Conservation (phyloP, 768 basidiomycete species). For the Chalciporus piperatus region DNA sequence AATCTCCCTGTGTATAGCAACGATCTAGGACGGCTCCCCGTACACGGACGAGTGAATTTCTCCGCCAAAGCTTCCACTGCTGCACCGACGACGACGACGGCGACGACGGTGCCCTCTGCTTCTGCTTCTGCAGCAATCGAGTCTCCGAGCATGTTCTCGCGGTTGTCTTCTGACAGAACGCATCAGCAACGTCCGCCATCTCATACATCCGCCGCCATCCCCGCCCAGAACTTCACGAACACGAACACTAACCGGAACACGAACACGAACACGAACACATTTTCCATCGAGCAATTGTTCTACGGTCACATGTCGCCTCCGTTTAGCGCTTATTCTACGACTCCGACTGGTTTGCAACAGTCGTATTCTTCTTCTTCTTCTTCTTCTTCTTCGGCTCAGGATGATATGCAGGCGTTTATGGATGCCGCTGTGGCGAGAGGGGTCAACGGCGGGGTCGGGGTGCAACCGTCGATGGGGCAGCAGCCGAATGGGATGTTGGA, state of each 20-base stretch:
- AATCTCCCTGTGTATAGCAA: conserved; percentile 54
- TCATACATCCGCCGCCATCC: not conserved
- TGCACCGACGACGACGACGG: not conserved
- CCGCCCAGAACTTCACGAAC: conserved; percentile 1
- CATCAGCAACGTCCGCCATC: not conserved
- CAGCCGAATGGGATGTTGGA: conserved; percentile 6
- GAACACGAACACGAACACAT: conserved; percentile 9
- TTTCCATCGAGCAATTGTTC: conserved; percentile 23
- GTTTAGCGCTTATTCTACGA: conserved; percentile 2
- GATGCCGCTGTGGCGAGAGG: conserved; percentile 1
- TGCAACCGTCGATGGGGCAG: too few relatives aligned
- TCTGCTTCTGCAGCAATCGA: not conserved
- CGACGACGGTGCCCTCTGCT: not conserved
- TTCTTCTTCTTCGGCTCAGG: too few relatives aligned
- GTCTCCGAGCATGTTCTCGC: conserved; percentile 16
- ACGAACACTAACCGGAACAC: too few relatives aligned
- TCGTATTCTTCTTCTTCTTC: too few relatives aligned
- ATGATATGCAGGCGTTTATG: conserved; percentile 16
- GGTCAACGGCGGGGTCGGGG: too few relatives aligned
- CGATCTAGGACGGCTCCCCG: conserved; percentile 55
- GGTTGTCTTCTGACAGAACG: too few relatives aligned
- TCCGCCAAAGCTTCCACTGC: not conserved
- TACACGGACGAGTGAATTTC: conserved; percentile 33
- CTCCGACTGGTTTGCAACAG: too few relatives aligned
- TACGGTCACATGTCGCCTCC: conserved; percentile 15